Base-by-base conservation (phyloP, 73 alveolate genomes). In the Paramecium biaurelia region DNA sequence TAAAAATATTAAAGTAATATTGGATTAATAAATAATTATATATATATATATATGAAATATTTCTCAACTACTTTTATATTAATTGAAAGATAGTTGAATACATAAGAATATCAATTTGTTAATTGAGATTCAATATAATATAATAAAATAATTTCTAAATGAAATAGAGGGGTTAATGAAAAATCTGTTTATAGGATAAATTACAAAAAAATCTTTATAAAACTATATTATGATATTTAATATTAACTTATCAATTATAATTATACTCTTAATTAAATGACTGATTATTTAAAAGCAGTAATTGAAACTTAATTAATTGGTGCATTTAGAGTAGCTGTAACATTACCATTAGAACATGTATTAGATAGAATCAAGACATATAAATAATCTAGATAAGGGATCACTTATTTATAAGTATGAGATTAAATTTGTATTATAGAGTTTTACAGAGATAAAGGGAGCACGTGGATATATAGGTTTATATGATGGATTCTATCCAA, bases 301-400 rank as follows among this genome's bases (percentile, higher is more conserved):
- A 74, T 74, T 74, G 87, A 74, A 35, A 74, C 87, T 2, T 43
- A 74, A 74, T 21, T 74, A 35, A 32, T 74, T 74, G 87, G 87
- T 74, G 57, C 87, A 32, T 35, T 38, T n/a, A 32, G 87, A 7
- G 87, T 74, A 12, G 57, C 59, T 1, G 59, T 74, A 30, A 38
- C 67, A 32, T 21, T 74, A 11, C 87, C 87, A 7, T 8, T 35
- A 4, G 87, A 74, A 11, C 87, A 74, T 74, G 67, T 74, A n/a
- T 38, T 74, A 35, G 87, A 74, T 18, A 32, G 87, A 18, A 35
- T 74, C 0, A 74, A 74, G n/a, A 74, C 87, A 35, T 35, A 74
- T 74, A 74, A 74, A 43, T 35, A 74, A 18, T 21, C 37, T 18
- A 28, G 47, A 74, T 74, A 30, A 21, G 47, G 30, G 35, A 74